Percentiles rank a stretch among this genome's conserved stretches.
These are phyloP conservation scores for Cordyceps cicadae DNA, from an alignment of 2,329 filamentous ascomycete species.

Conservation along the genomic window DNA sequence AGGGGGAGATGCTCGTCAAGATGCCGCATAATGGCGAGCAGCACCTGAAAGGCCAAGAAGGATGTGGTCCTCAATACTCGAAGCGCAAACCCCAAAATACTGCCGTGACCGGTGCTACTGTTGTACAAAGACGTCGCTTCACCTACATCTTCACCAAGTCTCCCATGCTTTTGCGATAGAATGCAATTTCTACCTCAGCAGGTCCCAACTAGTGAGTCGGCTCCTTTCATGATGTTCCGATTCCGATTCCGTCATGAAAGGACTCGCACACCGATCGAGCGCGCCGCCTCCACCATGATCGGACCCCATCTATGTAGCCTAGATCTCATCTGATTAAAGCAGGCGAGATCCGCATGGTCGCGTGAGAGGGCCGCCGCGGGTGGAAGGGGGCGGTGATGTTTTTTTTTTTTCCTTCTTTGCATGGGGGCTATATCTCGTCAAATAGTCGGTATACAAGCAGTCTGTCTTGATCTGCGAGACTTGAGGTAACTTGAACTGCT, in stretches of 20 bases:
- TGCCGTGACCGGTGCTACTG: too few relatives aligned
- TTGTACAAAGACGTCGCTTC: too few relatives aligned
- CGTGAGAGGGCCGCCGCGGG: neutral
- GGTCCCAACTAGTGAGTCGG: neutral
- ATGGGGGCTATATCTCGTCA: neutral
- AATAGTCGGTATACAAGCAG: neutral
- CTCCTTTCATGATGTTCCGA: neutral
- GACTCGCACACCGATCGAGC: neutral
- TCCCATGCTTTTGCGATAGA: too few relatives aligned
- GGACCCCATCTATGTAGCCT: neutral
- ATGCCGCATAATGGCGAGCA: too few relatives aligned
- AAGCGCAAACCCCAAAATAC: too few relatives aligned
- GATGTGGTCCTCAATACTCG: too few relatives aligned
- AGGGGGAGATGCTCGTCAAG: too few relatives aligned
- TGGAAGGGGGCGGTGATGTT: neutral
- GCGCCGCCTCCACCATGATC: neutral
- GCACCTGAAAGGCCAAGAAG: too few relatives aligned
- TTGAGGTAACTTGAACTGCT: neutral
- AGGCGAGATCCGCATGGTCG: neutral
- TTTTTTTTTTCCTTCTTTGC: too few relatives aligned
- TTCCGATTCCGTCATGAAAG: slow-evolving; percentile 1
- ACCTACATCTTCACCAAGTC: too few relatives aligned
- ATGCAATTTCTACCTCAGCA: neutral
- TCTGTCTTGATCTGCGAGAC: neutral
- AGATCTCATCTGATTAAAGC: slow-evolving; percentile 15